phyloP scores from a whole-genome alignment of 1,139 yeast species.

The Taphrina deformans region DNA sequence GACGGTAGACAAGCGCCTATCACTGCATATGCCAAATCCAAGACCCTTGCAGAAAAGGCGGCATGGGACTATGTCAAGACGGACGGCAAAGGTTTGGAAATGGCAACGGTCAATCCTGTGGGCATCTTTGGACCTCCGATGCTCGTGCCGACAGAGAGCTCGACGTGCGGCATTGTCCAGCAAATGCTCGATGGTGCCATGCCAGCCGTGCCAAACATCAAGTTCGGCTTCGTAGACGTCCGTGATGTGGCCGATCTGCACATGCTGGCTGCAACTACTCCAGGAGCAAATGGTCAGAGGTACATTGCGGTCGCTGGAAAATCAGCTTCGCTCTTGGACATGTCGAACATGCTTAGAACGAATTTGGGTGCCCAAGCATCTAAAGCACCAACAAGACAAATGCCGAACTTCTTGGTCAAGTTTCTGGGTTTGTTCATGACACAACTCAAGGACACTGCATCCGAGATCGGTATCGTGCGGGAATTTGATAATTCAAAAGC shows the following conservation, averaged over 20 bases:
- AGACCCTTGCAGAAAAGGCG: constrained; percentile 53
- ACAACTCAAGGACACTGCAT: background rate
- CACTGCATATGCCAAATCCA: constrained; percentile 50
- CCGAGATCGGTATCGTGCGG: background rate
- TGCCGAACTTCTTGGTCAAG: constrained; percentile 3
- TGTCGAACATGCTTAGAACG: background rate
- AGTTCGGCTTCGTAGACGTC: constrained; percentile 1
- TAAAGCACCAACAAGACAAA: background rate
- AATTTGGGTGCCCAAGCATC: background rate
- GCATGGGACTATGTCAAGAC: constrained; percentile 53
- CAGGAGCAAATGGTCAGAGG: background rate
- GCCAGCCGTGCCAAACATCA: constrained; percentile 9
- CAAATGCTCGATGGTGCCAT: constrained; percentile 1
- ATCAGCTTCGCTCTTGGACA: background rate
- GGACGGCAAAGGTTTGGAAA: constrained; percentile 48
- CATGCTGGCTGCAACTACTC: background rate
- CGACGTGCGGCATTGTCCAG: constrained; percentile 2
- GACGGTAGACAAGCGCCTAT: constrained; percentile 41
- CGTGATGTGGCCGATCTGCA: background rate
- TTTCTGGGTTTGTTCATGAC: background rate
- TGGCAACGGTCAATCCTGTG: constrained; percentile 53
- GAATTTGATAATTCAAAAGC: background rate
- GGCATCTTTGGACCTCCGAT: constrained; percentile 54
- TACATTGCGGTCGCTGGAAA: background rate
- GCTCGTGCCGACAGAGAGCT: background rate